phyloP scores from a whole-genome alignment of 805 yeast species.

The Kockiozyma suomiensis region DNA sequence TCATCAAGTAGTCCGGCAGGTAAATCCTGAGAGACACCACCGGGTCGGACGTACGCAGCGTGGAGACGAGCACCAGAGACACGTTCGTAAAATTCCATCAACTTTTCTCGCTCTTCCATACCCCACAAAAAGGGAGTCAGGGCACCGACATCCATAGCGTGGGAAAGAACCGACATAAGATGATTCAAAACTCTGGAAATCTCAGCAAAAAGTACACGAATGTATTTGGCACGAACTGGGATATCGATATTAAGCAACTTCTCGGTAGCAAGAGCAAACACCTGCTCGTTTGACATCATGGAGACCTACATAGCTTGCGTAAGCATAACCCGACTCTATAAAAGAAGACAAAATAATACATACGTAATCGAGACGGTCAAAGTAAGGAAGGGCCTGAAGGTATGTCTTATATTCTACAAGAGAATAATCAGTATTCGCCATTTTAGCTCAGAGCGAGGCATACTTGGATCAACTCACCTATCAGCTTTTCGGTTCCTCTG shows the following conservation, averaged over 20 bases:
- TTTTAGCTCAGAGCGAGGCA: too few species aligned
- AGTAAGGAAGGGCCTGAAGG: slow-evolving; percentile 85
- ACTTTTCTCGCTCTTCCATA: slow-evolving; percentile 88
- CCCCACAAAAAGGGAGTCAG: slow-evolving; percentile 93
- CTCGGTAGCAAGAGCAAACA: slow-evolving; percentile 80
- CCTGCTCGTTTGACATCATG: slow-evolving; percentile 91
- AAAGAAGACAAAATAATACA: slow-evolving; percentile 33
- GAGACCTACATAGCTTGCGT: slow-evolving; percentile 40
- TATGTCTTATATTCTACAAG: slow-evolving; percentile 72
- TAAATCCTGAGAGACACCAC: slow-evolving; percentile 86
- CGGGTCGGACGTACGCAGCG: slow-evolving; percentile 86
- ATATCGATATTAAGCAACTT: slow-evolving; percentile 81
- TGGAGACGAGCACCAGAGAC: slow-evolving; percentile 90
- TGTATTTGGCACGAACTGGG: slow-evolving; percentile 81
- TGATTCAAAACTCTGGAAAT: slow-evolving; percentile 83
- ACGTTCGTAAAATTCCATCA: slow-evolving; percentile 90
- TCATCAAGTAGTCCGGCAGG: slow-evolving; percentile 87
- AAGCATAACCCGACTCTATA: not conserved
- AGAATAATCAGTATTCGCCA: not conserved
- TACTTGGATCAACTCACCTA: slow-evolving; percentile 39
- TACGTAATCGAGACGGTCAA: slow-evolving; percentile 81
- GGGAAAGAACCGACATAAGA: slow-evolving; percentile 81
- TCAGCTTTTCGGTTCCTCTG: slow-evolving; percentile 86
- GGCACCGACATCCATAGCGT: slow-evolving; percentile 95
- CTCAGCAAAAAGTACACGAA: slow-evolving; percentile 83